phyloP scores from a whole-genome alignment of 129 eudicot species.

The Artemisia argyi region DNA sequence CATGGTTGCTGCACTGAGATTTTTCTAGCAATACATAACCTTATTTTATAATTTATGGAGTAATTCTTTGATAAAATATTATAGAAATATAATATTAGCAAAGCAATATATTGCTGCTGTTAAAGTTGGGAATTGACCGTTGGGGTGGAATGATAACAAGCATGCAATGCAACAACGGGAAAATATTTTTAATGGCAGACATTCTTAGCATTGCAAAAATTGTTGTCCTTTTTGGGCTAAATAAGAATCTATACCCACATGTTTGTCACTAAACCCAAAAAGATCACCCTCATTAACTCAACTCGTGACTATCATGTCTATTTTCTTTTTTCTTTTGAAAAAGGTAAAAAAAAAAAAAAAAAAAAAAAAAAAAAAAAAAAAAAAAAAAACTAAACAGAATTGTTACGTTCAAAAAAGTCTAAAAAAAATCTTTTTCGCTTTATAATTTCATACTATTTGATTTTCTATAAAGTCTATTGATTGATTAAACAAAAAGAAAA shows the following conservation, averaged over 20 bases:
- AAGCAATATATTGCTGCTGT: background rate
- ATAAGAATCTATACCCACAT: constrained; percentile 31
- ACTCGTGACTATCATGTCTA: constrained; percentile 52
- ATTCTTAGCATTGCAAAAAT: constrained; percentile 34
- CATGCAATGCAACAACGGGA: constrained; percentile 39
- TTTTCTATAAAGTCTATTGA: no score
- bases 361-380: no score
- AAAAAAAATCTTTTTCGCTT: background rate
- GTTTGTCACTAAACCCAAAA: constrained; percentile 42
- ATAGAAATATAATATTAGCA: background rate
- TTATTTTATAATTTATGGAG: no score
- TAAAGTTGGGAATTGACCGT: constrained; percentile 39
- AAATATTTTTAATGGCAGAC: constrained; percentile 29
- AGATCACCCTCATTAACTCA: constrained; percentile 16
- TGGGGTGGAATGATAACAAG: constrained; percentile 36
- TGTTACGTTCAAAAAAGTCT: background rate
- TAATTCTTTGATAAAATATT: no score
- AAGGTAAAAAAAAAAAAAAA: background rate
- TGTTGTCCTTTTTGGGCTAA: constrained; percentile 23
- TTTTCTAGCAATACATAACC: no score
- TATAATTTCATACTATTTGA: no score
- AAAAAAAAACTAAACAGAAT: background rate
- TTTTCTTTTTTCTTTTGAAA: background rate
- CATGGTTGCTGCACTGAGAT: no score
- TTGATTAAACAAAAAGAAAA: no score